Base-by-base conservation (phyloP, 208 protist genomes). In the Acanthamoeba sp. region DNA sequence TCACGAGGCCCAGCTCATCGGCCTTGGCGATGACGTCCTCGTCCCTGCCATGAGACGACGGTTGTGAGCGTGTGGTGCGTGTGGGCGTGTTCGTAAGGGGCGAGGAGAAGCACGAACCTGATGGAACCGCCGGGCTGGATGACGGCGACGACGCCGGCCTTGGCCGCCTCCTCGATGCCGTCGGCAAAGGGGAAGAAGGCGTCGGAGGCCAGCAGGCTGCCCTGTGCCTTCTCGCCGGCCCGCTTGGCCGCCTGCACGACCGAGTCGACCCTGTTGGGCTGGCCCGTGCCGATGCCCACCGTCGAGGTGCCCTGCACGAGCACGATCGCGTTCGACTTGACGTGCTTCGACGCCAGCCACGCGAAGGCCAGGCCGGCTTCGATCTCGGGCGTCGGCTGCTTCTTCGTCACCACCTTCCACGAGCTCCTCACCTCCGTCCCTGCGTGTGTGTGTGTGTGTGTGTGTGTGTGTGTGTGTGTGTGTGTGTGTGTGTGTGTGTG, bases 161-260 rank as follows among this genome's bases (percentile, higher is more conserved):
- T 95, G 36, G 94, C 64, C 32, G 94, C 95, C 22, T 93, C 62
- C 90, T 97, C 96, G 66, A 97, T 95, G 50, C 84, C 95, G 82
- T 97, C 97, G 27, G 93, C 90, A 32, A 96, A 96, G 90, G 95
- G 95, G 91, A 96, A 96, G 94, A 97, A 97, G 64, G 96, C 96
- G 90, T 97, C 96, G 12, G 96, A 97, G 14, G 94, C 95, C 1
- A 97, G 29, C 50, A 94, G 42, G 52, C 93, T 84, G 59, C 96
- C 96, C 50, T 80, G 55, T 4, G 87, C 93, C 66, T 95, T 94
- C 0, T 96, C 93, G 40, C 95, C 95, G 42, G 92, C 95, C 0
- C 94, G 69, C 29, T 66, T 85, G 9, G 76, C 45, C 69, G 82
- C 82, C 24, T 90, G 82, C 7, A 59, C 24, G 20, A 90, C 82